Base-by-base conservation (phyloP, 306 rosid species). In the Casuarina glauca region DNA sequence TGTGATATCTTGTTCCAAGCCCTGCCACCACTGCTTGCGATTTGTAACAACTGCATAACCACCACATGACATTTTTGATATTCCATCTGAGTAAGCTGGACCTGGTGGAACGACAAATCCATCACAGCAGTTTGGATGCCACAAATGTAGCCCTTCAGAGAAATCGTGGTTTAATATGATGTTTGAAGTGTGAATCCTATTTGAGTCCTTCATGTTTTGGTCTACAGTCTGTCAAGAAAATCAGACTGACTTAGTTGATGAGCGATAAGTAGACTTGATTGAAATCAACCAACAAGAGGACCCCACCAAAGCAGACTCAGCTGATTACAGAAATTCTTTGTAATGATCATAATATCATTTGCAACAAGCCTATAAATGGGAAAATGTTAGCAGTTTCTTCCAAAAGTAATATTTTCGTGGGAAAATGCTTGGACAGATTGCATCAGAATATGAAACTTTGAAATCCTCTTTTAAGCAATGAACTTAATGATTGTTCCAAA, bases 21-120 rank as follows among this genome's bases (percentile, higher is more conserved):
- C 99, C 82, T 96, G 99, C 99, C 99, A 96, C 78, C 93, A 78
- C 85, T 93, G 94, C 35, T 81, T 87, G 35, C 98, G 89, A 64
- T 91, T 69, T 0, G 87, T 80, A 35, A 90, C 92, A 82, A 93
- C 94, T 46, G 87, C 97, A 80, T 86, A 86, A 53, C 79, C 87
- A 36, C 79, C 78, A 35, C 55, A 74, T 2, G 70, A 73, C 54
- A 57, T 80, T 61, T 61, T 68, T 16, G 80, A 75, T 51, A 51
- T 35, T 62, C 78, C 90, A 52, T 82, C 79, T 44, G 66, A 81
- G 85, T 80, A 38, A 44, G 80, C 86, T 41, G 88, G 71, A 73
- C 81, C 72, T 6, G 85, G 82, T 20, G 93, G 84, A 85, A 82
- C 82, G 13, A 91, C 91, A 80, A 74, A 70, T 82, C 91, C 97